Conservation (phyloP, 2,329 filamentous ascomycete genomes). For the Tolypocladium inflatum region DNA sequence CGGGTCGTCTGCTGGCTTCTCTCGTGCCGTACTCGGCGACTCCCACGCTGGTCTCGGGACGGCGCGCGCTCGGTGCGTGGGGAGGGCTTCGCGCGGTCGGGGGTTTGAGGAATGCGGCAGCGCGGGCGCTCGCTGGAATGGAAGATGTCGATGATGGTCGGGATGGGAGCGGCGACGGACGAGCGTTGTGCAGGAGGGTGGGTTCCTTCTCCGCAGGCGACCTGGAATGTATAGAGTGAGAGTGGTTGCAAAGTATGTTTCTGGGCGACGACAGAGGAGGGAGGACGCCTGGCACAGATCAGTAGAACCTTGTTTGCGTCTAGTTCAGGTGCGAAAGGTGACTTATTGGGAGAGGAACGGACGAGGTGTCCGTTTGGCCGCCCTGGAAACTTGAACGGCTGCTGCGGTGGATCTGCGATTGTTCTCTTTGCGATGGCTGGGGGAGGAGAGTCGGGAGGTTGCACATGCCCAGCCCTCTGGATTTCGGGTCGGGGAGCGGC, state of each 20-base stretch:
- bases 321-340: background rate
- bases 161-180: background rate
- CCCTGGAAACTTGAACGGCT: background rate
- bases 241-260: background rate
- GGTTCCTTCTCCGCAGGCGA: background rate
- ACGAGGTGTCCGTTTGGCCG: background rate
- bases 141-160: background rate
- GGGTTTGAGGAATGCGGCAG: background rate
- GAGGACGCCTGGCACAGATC: background rate
- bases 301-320: background rate
- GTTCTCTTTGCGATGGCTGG: constrained; percentile 1
- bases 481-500: constrained; percentile 4
- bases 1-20: too few species aligned
- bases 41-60: background rate
- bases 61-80: background rate
- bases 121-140: background rate
- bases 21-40: too few species aligned
- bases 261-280: background rate
- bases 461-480: background rate
- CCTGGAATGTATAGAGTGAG: background rate
- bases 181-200: background rate
- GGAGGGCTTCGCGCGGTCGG: background rate
- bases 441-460: background rate
- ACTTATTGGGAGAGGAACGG: background rate
- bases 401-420: background rate